A percentile compares a stretch with the other conserved stretches of the same genome.
Conservation (phyloP, 257 asterid genomes). For the Nicotiana obtusifolia region DNA sequence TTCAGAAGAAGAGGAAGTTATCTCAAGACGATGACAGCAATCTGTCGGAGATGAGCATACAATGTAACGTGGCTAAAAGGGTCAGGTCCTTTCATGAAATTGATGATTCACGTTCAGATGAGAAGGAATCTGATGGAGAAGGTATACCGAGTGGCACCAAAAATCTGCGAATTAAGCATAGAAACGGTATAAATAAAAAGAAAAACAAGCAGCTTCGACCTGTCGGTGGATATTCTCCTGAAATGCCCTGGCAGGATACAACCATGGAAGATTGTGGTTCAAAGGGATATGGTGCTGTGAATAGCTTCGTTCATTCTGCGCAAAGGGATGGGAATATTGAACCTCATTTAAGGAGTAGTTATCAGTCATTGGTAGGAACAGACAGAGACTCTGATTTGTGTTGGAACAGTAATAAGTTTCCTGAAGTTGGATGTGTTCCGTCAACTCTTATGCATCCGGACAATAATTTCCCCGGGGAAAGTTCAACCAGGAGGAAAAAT, state of each 20-base stretch:
- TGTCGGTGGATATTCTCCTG: constrained; percentile 24
- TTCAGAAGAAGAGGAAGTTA: constrained; percentile 42
- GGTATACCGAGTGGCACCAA: constrained; percentile 20
- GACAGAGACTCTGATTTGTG: constrained; percentile 20
- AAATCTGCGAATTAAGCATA: constrained; percentile 23
- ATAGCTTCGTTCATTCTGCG: constrained; percentile 15
- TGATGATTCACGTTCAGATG: constrained; percentile 30
- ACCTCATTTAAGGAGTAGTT: constrained; percentile 11
- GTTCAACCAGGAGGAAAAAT: constrained; percentile 16
- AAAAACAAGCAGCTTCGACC: constrained; percentile 21
- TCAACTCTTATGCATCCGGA: constrained; percentile 17
- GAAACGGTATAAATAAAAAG: constrained; percentile 25
- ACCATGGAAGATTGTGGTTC: neutral
- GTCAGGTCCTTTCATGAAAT: constrained; percentile 28
- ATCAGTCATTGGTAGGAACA: constrained; percentile 16
- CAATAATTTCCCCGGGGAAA: constrained; percentile 27
- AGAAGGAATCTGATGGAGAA: constrained; percentile 24
- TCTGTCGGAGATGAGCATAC: constrained; percentile 13
- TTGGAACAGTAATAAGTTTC: constrained; percentile 21
- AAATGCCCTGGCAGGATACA: constrained; percentile 17
- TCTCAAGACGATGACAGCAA: constrained; percentile 34
- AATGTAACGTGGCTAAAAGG: constrained; percentile 25
- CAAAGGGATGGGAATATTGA: constrained; percentile 17
- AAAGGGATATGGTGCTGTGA: constrained; percentile 13
- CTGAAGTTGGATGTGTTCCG: constrained; percentile 30